Base-by-base conservation (phyloP, 495 filamentous ascomycete genomes). In the Halenospora varia region DNA sequence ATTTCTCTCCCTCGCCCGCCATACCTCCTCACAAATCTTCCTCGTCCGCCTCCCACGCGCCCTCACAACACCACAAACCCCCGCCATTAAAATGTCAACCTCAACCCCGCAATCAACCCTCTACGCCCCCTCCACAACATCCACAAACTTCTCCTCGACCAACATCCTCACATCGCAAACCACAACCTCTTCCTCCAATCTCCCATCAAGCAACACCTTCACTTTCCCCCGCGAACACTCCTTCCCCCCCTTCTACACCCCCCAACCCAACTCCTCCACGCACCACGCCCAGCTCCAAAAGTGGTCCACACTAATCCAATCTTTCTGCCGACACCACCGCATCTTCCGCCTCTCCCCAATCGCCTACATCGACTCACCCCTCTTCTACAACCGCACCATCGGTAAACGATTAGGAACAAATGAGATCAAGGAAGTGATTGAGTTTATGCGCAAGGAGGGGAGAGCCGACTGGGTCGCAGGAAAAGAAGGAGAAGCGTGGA, bases 241-340 rank as follows among this genome's bases (percentile, higher is more conserved):
- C 73, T 89, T 87, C 72, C 87, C 87, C 1, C 83, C 87, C 59
- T 88, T 90, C 83, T 90, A 83, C 81, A 87, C 84, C 60, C 79
- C 78, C 61, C 93, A 97, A 76, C 84, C 87, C 46, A 92, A 91
- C 76, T 77, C 75, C 61, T 74, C 77, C 25, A 96, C 90, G 10
- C 88, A 82, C 64, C 79, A 82, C 70, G 79, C 83, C 20, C 94
- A 97, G 69, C 83, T 91, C 51, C 71, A 78, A 29, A 89, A 88
- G 74, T 98, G 94, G 94, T 85, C 87, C 41, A 67, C 81, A n/a
- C 82, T 96, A 17, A 84, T 98, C 65, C 89, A 88, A 56, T 64
- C 85, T 64, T 98, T 94, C 85, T 92, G 89, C 70, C 82, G 83
- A 0, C 78, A 87, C 68, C 82, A 93, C 72, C 83, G 79, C 41